phyloP scores from a whole-genome alignment of 163 green algal species.

The Scenedesmus sp. region DNA sequence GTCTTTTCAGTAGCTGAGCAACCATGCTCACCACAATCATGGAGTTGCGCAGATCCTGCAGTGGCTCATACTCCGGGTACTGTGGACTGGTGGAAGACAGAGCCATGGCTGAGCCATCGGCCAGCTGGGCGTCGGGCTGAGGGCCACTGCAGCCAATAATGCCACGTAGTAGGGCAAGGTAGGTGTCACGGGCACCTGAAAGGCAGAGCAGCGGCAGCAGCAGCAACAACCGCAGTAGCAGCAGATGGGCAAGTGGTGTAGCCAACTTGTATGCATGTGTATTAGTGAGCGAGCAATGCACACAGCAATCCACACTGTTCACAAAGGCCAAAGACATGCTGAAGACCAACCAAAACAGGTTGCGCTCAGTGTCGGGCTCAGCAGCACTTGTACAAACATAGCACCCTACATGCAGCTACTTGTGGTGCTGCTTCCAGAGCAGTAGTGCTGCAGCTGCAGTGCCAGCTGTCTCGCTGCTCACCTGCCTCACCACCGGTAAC shows the following conservation, averaged over 20 bases:
- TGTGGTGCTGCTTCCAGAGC: neutral
- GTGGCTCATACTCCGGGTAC: slow-evolving; percentile 4
- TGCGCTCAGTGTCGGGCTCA: too few relatives aligned
- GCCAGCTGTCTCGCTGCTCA: too few relatives aligned
- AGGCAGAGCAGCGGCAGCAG: neutral
- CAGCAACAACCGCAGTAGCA: neutral
- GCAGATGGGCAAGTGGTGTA: too few relatives aligned
- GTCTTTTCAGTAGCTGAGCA: too few relatives aligned
- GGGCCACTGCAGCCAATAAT: slow-evolving; percentile 24
- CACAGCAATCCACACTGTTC: too few relatives aligned
- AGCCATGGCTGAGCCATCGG: neutral
- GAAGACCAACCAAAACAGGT: too few relatives aligned
- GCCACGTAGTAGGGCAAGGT: neutral
- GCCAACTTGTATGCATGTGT: neutral
- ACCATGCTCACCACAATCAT: neutral
- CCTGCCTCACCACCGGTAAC: neutral
- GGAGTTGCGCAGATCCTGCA: slow-evolving; percentile 15
- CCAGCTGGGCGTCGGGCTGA: neutral
- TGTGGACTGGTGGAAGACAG: slow-evolving; percentile 26
- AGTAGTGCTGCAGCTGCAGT: too few relatives aligned
- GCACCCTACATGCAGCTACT: too few relatives aligned
- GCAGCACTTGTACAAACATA: too few relatives aligned
- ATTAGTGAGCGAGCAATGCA: too few relatives aligned
- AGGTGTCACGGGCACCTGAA: neutral
- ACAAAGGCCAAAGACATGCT: too few relatives aligned